Evolutionary conservation across 2,329 filamentous ascomycete species (phyloP).

Genomic region (Arthrobotrys sinensis): DNA sequence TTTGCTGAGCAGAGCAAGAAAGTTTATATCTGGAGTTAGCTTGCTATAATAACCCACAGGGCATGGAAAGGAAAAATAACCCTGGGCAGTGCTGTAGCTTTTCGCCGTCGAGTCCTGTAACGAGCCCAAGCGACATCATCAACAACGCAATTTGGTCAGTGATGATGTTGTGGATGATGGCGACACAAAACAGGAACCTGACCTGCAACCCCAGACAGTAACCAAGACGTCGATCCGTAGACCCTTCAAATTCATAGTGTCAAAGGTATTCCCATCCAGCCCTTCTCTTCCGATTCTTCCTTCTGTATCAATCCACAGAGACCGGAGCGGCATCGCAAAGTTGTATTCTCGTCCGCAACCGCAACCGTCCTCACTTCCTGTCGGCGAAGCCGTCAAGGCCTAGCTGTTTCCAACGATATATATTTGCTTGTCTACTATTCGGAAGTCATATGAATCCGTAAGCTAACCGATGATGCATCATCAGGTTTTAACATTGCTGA

Average conservation of each 20-base stretch:
- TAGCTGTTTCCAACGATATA: conserved; percentile 2
- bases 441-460: conserved; percentile 9
- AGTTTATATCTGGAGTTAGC: too few relatives aligned
- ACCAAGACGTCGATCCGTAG: conserved; percentile 45
- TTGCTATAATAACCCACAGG: too few relatives aligned
- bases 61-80: too few relatives aligned
- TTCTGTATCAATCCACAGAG: neutral
- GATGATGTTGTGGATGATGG: conserved; percentile 9
- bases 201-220: conserved; percentile 16
- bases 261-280: conserved; percentile 20
- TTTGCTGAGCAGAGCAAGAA: too few relatives aligned
- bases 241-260: neutral
- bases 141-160: neutral
- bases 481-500: conserved; percentile 55
- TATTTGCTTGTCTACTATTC: conserved; percentile 5
- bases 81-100: too few relatives aligned
- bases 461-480: conserved; percentile 43
- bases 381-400: conserved; percentile 13
- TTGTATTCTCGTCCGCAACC: neutral
- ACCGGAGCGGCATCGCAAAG: neutral
- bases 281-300: conserved; percentile 24
- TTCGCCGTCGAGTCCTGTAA: too few relatives aligned
- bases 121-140: too few relatives aligned
- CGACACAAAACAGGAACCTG: conserved; percentile 18
- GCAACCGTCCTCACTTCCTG: neutral